Conservation (phyloP, 2,329 filamentous ascomycete genomes). For the Pseudogymnoascus sp. region DNA sequence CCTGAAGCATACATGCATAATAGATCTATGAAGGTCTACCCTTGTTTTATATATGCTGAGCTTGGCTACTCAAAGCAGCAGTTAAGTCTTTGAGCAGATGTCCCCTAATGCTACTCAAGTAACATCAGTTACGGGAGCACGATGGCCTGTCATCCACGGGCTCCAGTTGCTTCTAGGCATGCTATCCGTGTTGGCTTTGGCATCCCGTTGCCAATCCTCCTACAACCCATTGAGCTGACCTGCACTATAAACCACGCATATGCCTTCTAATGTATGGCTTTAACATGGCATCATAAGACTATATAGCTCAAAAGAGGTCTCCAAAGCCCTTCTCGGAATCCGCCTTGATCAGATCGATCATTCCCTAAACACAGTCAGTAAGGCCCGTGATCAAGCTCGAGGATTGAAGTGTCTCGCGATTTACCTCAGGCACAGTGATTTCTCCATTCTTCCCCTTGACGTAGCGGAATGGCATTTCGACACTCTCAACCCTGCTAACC, state of each 20-base stretch:
- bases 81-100: background rate
- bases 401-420: slow-evolving; percentile 20
- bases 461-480: slow-evolving; percentile 97
- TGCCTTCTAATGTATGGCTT: background rate
- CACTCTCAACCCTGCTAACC: slow-evolving; percentile 86
- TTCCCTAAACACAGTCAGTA: slow-evolving; percentile 49
- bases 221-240: background rate
- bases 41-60: background rate
- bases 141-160: background rate
- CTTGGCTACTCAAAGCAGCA: background rate
- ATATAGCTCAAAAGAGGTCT: slow-evolving; percentile 59
- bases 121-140: background rate
- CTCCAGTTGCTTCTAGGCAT: background rate
- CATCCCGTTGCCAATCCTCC: background rate
- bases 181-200: background rate
- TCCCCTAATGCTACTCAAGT: no score
- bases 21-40: background rate
- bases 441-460: slow-evolving; percentile 67
- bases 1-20: background rate
- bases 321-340: slow-evolving; percentile 89
- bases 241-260: background rate
- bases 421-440: slow-evolving; percentile 85
- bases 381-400: background rate
- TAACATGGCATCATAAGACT: background rate
- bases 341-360: slow-evolving; percentile 87